A percentile compares a stretch with the other conserved stretches of the same genome.
Evolutionary conservation across 257 asterid species (phyloP).

Genomic region (Nicotiana paniculata): DNA sequence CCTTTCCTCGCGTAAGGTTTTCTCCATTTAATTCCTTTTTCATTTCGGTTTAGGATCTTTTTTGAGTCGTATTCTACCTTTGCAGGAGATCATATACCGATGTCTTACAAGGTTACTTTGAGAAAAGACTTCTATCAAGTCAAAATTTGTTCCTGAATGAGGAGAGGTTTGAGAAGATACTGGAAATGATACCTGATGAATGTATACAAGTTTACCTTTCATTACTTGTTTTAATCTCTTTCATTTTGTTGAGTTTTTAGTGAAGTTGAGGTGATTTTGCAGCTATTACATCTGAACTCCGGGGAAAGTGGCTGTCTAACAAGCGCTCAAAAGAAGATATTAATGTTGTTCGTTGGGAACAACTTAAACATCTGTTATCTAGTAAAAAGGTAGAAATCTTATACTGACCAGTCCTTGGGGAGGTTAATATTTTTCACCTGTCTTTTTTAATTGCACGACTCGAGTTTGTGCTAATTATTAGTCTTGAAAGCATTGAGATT

Average conservation of each 20-base stretch:
- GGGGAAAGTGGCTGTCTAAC: conserved; percentile 69
- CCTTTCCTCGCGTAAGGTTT: conserved; percentile 76
- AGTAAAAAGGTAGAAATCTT: conserved; percentile 60
- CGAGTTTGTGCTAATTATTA: background rate
- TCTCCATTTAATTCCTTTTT: conserved; percentile 5
- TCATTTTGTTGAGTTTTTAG: background rate
- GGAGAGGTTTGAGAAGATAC: conserved; percentile 71
- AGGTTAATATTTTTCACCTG: background rate
- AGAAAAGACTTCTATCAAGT: conserved; percentile 42
- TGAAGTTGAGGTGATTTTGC: conserved; percentile 21
- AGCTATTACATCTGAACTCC: conserved; percentile 78
- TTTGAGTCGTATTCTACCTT: background rate
- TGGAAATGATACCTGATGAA: conserved; percentile 87
- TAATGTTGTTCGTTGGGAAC: conserved; percentile 66
- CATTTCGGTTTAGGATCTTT: background rate
- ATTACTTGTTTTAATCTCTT: background rate
- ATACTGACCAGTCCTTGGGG: background rate
- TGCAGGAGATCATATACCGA: conserved; percentile 72
- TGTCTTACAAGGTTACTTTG: conserved; percentile 55
- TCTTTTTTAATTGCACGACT: background rate
- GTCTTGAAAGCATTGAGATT: background rate
- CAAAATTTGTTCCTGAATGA: conserved; percentile 61
- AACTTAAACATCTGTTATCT: conserved; percentile 53
- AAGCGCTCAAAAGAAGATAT: conserved; percentile 62
- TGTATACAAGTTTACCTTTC: conserved; percentile 36